Base-by-base conservation (phyloP, 495 filamentous ascomycete genomes). In the Oleoguttula mirabilis region DNA sequence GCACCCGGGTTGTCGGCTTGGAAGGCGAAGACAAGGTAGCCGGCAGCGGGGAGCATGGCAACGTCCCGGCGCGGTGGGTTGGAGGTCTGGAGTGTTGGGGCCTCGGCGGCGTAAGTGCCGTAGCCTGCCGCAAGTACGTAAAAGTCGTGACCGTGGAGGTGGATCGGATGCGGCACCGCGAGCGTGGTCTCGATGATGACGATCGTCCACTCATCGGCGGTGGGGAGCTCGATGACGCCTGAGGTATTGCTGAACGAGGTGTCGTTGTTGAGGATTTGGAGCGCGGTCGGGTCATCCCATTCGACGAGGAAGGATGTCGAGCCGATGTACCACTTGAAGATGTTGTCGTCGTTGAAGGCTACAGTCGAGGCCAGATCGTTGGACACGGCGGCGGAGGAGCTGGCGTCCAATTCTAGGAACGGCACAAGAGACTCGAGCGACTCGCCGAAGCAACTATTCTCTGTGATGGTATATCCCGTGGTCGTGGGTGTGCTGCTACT, bases 121-220 rank as follows among this genome's bases (percentile, higher is more conserved):
- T 19, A 14, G 12, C 57, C 55, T 11, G 17, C 27, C 23, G 45
- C 55, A 16, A 62, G 20, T 24, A 62, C 39, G 36, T 50, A 60
- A 34, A 60, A 62, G 46, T 60, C 59, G 34, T 62, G 59, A 14
- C 59, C 59, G 46, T 62, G 59, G 4, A 62, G 48, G 47, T 62
- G 59, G 32, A 62, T 58, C 8, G 33, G 31, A 30, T 21, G 41
- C 19, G 21, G 33, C 12, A 12, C 21, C 22, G 5, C 31, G 1
- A 50, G 46, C 10, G 44, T 33, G 14, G 11, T 19, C 7, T 10
- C 20, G 20, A 31, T 30, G 11, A 46, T 43, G 36, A 43, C 59
- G 11, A 31, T 47, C 3, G 34, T 46, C 27, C 27, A 30, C 27
- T 30, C 8, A 30, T 14, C 14, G 8, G 27, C 27, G 8, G 27